Conservation (phyloP, 345 rosid genomes). For the Reutealis trisperma region DNA sequence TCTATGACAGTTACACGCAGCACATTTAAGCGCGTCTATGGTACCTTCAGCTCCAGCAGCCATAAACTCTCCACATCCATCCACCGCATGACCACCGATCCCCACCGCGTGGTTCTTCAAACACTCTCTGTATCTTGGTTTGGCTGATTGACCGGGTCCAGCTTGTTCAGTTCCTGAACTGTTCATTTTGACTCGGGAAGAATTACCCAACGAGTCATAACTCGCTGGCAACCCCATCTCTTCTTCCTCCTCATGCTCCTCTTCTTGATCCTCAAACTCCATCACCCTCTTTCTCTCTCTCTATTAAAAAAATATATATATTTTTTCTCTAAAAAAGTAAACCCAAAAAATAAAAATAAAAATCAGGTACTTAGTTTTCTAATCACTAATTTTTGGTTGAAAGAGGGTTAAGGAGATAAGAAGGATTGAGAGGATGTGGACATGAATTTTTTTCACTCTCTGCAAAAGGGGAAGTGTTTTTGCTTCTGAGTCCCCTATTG, state of each 20-base stretch:
- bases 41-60: conserved; percentile 26
- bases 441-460: conserved; percentile 28
- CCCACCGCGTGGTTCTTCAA: conserved; percentile 34
- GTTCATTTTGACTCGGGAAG: conserved; percentile 34
- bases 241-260: conserved; percentile 57
- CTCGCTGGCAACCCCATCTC: conserved; percentile 51
- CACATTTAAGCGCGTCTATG: conserved; percentile 29
- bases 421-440: conserved; percentile 44
- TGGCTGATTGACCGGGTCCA: background rate
- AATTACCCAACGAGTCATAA: conserved; percentile 45
- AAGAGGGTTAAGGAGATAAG: conserved; percentile 24
- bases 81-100: conserved; percentile 29
- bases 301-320: background rate
- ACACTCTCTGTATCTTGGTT: conserved; percentile 29
- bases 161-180: conserved; percentile 19
- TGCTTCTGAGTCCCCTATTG: background rate
- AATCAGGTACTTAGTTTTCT: background rate
- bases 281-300: conserved; percentile 17
- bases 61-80: conserved; percentile 30
- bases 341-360: background rate
- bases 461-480: background rate
- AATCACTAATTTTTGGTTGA: conserved; percentile 8
- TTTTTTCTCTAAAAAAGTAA: too few species aligned
- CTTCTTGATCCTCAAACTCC: conserved; percentile 62
- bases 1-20: conserved; percentile 32